These are phyloP conservation scores for Anthracocystis panici-leucophaei DNA, from an alignment of 1,284 basidiomycete genomes.

Conservation along the genomic window DNA sequence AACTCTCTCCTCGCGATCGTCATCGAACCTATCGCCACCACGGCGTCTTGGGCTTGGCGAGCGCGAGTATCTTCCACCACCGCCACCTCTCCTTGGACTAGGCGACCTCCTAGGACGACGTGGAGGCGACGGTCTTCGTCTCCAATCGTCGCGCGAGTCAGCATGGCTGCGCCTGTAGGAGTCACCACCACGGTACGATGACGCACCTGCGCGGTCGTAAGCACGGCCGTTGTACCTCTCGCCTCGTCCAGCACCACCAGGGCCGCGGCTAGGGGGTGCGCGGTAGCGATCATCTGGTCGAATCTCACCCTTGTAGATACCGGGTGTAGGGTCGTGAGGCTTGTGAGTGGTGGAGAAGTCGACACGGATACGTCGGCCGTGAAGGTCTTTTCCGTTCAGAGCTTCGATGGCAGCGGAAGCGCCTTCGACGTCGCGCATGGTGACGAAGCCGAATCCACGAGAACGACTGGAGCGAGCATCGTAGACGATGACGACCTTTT, in stretches of 20 bases:
- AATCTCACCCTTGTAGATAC: conserved; percentile 78
- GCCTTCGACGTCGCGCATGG: conserved; percentile 87
- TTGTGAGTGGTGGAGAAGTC: conserved; percentile 94
- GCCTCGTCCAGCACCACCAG: conserved; percentile 12
- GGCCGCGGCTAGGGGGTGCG: conserved; percentile 11
- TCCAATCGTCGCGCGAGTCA: conserved; percentile 56
- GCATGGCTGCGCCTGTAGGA: conserved; percentile 39
- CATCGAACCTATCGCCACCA: conserved; percentile 23
- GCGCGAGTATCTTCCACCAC: conserved; percentile 34
- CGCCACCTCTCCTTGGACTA: conserved; percentile 38
- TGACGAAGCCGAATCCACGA: conserved; percentile 97
- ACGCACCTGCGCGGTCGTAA: conserved; percentile 26
- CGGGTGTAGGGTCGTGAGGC: conserved; percentile 94
- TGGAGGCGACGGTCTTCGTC: conserved; percentile 50
- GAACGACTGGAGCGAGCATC: conserved; percentile 97
- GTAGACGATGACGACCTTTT: conserved; percentile 94
- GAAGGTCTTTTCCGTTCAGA: conserved; percentile 93
- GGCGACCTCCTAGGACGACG: conserved; percentile 36
- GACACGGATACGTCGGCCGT: conserved; percentile 94
- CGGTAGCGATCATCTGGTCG: conserved; percentile 58
- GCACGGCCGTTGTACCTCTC: conserved; percentile 42
- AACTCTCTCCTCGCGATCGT: conserved; percentile 34
- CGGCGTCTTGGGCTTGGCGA: conserved; percentile 44
- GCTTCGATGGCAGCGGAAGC: conserved; percentile 88
- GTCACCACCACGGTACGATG: conserved; percentile 39